Base-by-base conservation (phyloP, 2,329 filamentous ascomycete genomes). In the Nemania sp. region DNA sequence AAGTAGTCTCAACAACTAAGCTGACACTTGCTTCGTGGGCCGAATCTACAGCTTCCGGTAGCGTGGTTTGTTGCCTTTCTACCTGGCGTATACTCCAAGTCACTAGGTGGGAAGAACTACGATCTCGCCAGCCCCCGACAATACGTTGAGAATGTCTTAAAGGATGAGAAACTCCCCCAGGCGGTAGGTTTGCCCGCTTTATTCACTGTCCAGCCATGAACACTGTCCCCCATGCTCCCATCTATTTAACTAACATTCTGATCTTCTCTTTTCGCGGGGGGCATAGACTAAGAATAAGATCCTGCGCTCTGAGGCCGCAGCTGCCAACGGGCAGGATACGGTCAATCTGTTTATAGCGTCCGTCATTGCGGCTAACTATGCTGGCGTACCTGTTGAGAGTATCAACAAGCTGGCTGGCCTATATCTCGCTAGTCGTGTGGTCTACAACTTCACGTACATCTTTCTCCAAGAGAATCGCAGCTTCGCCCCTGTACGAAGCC, bases 341-440 rank as follows among this genome's bases (percentile, higher is more conserved):
- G 26, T 75, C 24, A 27, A 52, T 45, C 22, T 75, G 47, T 75
- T 72, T 52, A 47, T 69, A 18, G 67, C 64, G 2, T 80, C 75
- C 47, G 78, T 87, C 20, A 77, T 82, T 43, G 84, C 84, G 18
- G 84, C 81, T 70, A 86, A 85, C 73, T 73, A 77, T n/a, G 78
- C 83, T 5, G 79, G 80, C 24, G 78, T 86, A 2, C 72, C 78
- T 13, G 67, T 72, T 13, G 58, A 67, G n/a, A 75, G 73, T 27
- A 73, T 85, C 70, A 86, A 86, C 72, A 52, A 67, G 43, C 72
- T 85, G 26, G 74, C 79, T 41, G 66, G 80, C 32, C 74, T 75
- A 41, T 85, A 85, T 64, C 67, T 86, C 20, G 76, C 69, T 38
- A 77, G 76, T 70, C 81, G 84, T 20, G 65, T 76, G 26, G 71